These are phyloP conservation scores for Scheffersomyces insectosa DNA, from an alignment of 1,139 yeast species.

Conservation along the genomic window DNA sequence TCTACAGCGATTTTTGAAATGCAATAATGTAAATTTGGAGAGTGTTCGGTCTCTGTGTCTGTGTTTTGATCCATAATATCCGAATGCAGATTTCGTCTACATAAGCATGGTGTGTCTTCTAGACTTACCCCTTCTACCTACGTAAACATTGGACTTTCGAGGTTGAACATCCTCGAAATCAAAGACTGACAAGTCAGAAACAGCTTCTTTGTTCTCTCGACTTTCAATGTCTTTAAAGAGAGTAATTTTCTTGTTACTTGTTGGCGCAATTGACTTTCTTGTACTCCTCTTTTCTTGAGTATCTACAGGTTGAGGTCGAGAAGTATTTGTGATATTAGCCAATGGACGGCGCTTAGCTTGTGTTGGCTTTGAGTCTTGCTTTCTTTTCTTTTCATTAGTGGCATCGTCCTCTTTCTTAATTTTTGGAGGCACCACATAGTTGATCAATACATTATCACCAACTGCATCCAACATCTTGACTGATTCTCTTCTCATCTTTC, in stretches of 20 bases:
- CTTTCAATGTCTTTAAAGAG: background rate
- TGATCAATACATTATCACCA: conserved; percentile 38
- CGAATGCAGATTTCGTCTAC: background rate
- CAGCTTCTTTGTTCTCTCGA: conserved; percentile 4
- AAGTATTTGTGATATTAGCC: conserved; percentile 16
- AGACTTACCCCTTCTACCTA: conserved; percentile 9
- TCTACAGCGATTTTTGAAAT: background rate
- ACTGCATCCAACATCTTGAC: conserved; percentile 61
- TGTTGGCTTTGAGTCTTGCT: background rate
- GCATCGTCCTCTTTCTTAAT: conserved; percentile 5
- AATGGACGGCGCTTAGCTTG: conserved; percentile 20
- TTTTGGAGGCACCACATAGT: conserved; percentile 36
- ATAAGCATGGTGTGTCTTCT: conserved; percentile 13
- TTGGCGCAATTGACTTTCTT: conserved; percentile 1
- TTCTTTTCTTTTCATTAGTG: conserved; percentile 4
- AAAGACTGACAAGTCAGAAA: conserved; percentile 24
- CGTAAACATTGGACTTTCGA: conserved; percentile 12
- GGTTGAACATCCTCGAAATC: conserved; percentile 25
- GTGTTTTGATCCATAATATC: no score
- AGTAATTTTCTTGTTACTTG: background rate
- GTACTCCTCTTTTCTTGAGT: conserved; percentile 1
- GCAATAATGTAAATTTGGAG: no score
- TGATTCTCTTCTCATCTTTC: conserved; percentile 71
- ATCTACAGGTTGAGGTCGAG: conserved; percentile 5
- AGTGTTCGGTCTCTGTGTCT: no score